Base-by-base conservation (phyloP, 371 early-diverging fungal species). In the Mucor piriformis region DNA sequence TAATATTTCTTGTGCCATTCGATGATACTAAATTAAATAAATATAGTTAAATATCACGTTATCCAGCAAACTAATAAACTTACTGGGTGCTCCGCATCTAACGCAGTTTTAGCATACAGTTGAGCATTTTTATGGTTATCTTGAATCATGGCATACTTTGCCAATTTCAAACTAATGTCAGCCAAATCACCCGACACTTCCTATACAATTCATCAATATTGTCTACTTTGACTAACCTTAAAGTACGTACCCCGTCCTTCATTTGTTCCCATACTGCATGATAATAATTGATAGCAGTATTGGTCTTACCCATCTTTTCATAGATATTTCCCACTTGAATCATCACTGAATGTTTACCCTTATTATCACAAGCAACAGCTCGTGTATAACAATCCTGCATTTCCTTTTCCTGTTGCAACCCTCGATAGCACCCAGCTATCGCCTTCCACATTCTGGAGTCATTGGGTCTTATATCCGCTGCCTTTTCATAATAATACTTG, bases 381-480 rank as follows among this genome's bases (percentile, higher is more conserved):
- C 88, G 79, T 18, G 84, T 79, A 53, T 87, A 88, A 66, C 90
- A 91, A 40, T 78, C 81, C 34, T 88, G 76, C 2, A 91, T 90
- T 23, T 85, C 83, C 1, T 60, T 54, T 12, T 76, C 73, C 37
- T 79, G 76, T 11, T 70, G 70, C n/a, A 87, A 49, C 3, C 58
- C 50, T 51, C 85, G 85, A 67, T 89, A 92, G 64, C 89, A 88
- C 53, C 76, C 79, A 6, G 83, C 93, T 56, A 93, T 76, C 2
- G 88, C 88, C 46, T 72, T 73, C 93, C 95, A 94, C 82, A 91
- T 87, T 8, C 92, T 80, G 3, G 85, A 80, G 72, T 95, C 95
- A 59, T 85, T 76, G 0, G 92, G 93, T 47, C 86, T 83, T 10
- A 94, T 68, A 13, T 92, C 84, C 0, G 88, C 77, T 3, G 96